A percentile compares a stretch with the other conserved stretches of the same genome.
Evolutionary conservation across 2,329 filamentous ascomycete genomes (phyloP).

Genomic region (Cladophialophora psammophila): DNA sequence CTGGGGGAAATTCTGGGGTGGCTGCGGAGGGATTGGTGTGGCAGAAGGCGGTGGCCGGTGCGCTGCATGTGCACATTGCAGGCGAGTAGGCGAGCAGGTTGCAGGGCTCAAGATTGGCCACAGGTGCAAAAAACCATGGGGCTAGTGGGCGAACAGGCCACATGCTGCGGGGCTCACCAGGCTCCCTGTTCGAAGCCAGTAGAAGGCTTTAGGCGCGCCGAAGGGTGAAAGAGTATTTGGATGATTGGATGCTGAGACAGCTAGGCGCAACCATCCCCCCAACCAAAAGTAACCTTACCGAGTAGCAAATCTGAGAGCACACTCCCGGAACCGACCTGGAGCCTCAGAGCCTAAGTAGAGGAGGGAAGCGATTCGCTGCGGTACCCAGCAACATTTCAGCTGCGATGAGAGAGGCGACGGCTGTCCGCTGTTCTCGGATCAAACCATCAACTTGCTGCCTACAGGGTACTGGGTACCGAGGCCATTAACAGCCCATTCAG

Average conservation of each 20-base stretch:
- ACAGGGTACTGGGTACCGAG: too few species aligned
- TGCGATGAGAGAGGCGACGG: not conserved
- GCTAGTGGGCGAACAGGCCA: conserved; percentile 12
- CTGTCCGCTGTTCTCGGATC: not conserved
- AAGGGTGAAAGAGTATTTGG: not conserved
- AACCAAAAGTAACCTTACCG: not conserved
- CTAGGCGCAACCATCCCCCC: not conserved
- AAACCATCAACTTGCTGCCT: not conserved
- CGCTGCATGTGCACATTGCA: conserved; percentile 1
- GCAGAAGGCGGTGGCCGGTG: not conserved
- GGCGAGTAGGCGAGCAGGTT: not conserved
- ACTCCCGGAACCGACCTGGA: not conserved
- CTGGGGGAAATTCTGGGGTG: conserved; percentile 15
- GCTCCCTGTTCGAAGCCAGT: not conserved
- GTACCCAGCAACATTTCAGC: not conserved
- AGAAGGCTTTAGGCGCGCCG: not conserved
- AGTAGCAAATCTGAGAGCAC: not conserved
- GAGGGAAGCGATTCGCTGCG: not conserved
- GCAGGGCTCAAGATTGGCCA: not conserved
- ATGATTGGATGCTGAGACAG: not conserved
- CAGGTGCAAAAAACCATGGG: conserved; percentile 13
- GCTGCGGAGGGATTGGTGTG: conserved; percentile 11
- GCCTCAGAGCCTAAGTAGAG: not conserved
- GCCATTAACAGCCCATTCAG: not conserved
- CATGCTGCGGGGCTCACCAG: conserved; percentile 6